These are phyloP conservation scores for Fusarium staphyleae DNA, from an alignment of 2,329 filamentous ascomycete genomes.

Conservation along the genomic window DNA sequence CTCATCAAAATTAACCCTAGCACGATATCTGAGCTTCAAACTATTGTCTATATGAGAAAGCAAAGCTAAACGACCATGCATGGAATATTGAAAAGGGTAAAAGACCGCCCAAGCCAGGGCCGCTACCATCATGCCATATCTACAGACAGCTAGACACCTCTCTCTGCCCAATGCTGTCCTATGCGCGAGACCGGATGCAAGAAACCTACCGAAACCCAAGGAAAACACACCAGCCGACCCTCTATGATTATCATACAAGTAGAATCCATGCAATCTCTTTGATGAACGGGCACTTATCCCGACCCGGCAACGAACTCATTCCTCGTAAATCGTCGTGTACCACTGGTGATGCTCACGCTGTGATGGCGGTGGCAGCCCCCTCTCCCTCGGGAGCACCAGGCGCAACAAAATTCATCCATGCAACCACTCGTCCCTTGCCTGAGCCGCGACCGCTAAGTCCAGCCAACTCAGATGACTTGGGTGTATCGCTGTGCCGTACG, in stretches of 20 bases:
- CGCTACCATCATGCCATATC: constrained; percentile 19
- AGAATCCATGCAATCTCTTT: constrained; percentile 15
- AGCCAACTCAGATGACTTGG: constrained; percentile 55
- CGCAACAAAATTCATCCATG: constrained; percentile 58
- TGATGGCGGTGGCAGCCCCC: constrained; percentile 23
- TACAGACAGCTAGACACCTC: constrained; percentile 1
- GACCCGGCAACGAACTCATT: constrained; percentile 14
- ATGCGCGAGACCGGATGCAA: constrained; percentile 14
- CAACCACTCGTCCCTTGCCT: constrained; percentile 56
- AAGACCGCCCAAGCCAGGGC: constrained; percentile 15
- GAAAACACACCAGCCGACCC: constrained; percentile 7
- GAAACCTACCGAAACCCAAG: constrained; percentile 4
- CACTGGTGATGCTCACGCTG: constrained; percentile 3
- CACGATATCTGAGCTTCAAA: too few relatives aligned
- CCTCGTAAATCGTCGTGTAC: constrained; percentile 13
- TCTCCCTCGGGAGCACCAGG: constrained; percentile 51
- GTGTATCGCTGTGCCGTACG: constrained; percentile 38
- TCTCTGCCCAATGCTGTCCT: constrained; percentile 12
- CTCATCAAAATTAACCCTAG: not conserved
- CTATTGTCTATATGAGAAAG: constrained; percentile 6
- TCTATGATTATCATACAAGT: constrained; percentile 14
- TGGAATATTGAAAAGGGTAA: constrained; percentile 3
- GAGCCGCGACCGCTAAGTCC: constrained; percentile 55
- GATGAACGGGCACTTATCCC: not conserved
- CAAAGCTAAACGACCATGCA: constrained; percentile 9